Evolutionary conservation across 2,329 filamentous ascomycete genomes (phyloP), one percentile per base, ranked within the genome.

Genomic region (Paraphoma chrysanthemicola): DNA sequence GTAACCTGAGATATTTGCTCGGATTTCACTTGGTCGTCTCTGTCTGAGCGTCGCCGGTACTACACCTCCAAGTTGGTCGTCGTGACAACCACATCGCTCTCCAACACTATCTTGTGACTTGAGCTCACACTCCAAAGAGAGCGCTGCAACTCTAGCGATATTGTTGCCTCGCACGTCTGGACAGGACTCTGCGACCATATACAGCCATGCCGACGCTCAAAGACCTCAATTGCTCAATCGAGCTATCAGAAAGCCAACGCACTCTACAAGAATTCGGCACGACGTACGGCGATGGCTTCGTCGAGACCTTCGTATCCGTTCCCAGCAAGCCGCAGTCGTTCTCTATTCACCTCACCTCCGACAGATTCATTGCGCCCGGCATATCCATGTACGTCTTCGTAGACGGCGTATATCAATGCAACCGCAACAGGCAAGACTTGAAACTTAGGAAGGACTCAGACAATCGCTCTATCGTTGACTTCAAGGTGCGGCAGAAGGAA

Each of bases 401-500:
- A 41, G 84, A 86, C 61, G 84, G 84, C 16, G 70, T 81, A 6
- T 86, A 86, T 58, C 84, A 86, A 64, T 84, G 82, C 71, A 86
- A 86, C 57, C 82, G 84, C 54, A 83, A 84, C 67, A 75, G 80
- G 39, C 74, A 77, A 39, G 71, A 79, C 36, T 61, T 85, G 31
- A 70, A 75, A 51, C 67, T 69, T 11, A 57, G 62, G 8, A 66
- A 70, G 17, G 61, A 63, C 28, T 66, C 67, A 6, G 68, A 75
- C 46, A 74, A 60, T 29, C 66, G 62, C 12, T 66, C 76, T 23
- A 67, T 82, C 43, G 71, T 84, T 17, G 79, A 84, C 52, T 82
- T 86, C 51, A 69, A 74, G 7, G 73, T 86, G 4, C 77, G 83
- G 1, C 83, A 86, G 68, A 85, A 84, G 63, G 84, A 86, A 62